Evolutionary conservation across 345 rosid species (phyloP).

Genomic region (Salix koriyanagi): DNA sequence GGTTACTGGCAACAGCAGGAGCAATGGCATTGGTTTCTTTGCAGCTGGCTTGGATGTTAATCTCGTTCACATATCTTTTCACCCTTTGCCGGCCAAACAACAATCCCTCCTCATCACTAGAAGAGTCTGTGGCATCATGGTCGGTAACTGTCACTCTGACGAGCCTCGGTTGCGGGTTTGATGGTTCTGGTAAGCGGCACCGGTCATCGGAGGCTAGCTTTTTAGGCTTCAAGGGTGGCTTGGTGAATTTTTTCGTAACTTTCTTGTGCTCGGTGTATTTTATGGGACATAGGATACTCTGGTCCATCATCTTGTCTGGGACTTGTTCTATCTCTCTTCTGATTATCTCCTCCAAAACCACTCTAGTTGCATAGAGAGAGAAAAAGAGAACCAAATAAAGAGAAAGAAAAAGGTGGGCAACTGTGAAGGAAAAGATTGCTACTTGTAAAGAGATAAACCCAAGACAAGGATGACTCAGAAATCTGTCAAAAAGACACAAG

Average conservation of each 20-base stretch:
- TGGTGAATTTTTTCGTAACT: constrained; percentile 44
- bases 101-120: constrained; percentile 72
- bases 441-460: background rate
- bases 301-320: constrained; percentile 27
- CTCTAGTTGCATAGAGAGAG: constrained; percentile 13
- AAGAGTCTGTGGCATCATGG: constrained; percentile 86
- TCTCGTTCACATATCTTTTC: constrained; percentile 67
- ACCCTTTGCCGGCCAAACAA: constrained; percentile 45
- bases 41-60: constrained; percentile 45
- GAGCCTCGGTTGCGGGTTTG: constrained; percentile 12
- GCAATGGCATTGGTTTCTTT: constrained; percentile 5
- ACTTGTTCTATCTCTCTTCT: background rate
- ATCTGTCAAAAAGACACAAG: constrained; percentile 14
- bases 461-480: constrained; percentile 15
- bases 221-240: constrained; percentile 19
- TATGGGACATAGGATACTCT: constrained; percentile 45
- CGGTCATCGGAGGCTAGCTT: constrained; percentile 10
- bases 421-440: constrained; percentile 22
- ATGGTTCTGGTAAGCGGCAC: background rate
- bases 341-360: background rate
- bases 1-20: background rate
- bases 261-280: constrained; percentile 66
- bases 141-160: constrained; percentile 64
- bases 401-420: background rate
- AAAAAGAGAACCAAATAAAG: background rate